Evolutionary conservation across 1,284 basidiomycete genomes (phyloP).

Genomic region (Cystobasidiaceae sp.): DNA sequence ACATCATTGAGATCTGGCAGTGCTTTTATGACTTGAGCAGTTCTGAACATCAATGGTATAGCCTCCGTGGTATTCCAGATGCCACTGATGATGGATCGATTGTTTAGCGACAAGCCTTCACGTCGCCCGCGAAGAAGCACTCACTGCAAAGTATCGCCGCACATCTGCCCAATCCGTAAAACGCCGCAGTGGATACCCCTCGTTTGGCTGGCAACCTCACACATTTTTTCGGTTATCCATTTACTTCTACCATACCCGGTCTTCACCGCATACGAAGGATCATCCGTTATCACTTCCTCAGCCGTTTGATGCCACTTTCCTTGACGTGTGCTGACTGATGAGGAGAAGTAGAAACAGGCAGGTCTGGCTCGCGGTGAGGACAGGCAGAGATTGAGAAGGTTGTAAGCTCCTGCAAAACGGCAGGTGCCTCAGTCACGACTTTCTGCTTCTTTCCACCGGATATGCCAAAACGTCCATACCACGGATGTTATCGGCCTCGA

Average conservation of each 20-base stretch:
- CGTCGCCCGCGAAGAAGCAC: neutral
- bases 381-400: slow-evolving; percentile 51
- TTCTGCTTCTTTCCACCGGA: too few species aligned
- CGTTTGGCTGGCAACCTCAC: slow-evolving; percentile 48
- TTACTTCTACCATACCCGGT: slow-evolving; percentile 60
- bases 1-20: slow-evolving; percentile 51
- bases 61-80: slow-evolving; percentile 61
- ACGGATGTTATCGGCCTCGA: slow-evolving; percentile 8
- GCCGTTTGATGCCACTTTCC: slow-evolving; percentile 44
- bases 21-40: slow-evolving; percentile 51
- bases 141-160: slow-evolving; percentile 1
- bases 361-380: slow-evolving; percentile 56
- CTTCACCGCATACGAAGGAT: slow-evolving; percentile 49
- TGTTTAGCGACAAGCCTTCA: slow-evolving; percentile 30
- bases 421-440: too few species aligned
- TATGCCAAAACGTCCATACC: neutral
- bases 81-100: slow-evolving; percentile 48
- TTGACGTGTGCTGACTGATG: slow-evolving; percentile 52
- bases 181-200: slow-evolving; percentile 41
- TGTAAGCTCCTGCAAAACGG: slow-evolving; percentile 53
- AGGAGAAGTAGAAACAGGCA: slow-evolving; percentile 57
- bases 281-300: slow-evolving; percentile 48
- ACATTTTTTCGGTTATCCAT: slow-evolving; percentile 60
- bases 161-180: slow-evolving; percentile 21
- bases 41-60: slow-evolving; percentile 50